Evolutionary conservation across 2,329 filamentous ascomycete genomes (phyloP), one percentile per base, ranked within the genome.

Genomic region (Claviceps humidiphila): DNA sequence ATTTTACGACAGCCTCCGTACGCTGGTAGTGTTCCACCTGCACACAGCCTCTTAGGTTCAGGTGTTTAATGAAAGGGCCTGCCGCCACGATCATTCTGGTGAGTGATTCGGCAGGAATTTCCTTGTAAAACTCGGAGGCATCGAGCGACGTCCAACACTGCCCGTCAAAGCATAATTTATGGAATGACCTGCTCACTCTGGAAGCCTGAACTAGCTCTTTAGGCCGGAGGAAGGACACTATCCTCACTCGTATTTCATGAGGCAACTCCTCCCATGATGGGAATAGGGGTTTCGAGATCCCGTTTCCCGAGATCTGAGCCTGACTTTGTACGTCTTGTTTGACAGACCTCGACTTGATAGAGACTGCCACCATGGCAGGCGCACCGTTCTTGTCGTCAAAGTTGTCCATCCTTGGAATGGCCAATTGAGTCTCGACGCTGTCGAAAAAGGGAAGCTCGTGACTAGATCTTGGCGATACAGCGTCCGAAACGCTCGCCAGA

Each of bases 141-240:
- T 97, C 89, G 48, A 97, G 77, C 43, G 78, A 81, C 3, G 82
- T 83, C 93, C 93, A 98, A 16, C 97, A 71, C 69, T 98, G 93
- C 2, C 93, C 93, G 65, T 98, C 91, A 60, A 91, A 95, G 69
- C 91, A 96, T 68, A 87, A 82, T 47, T 77, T 75, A 66, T 95
- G 75, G 74, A 93, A 96, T 5, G 76, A 70, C 65, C 82, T 89
- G 63, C 82, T 91, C 20, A 93, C 85, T 17, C 80, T 73, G 1
- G 91, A 95, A 52, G 80, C 79, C 54, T 82, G 79, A 11, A 96
- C 81, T 38, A 97, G 78, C 64, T 97, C 84, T 62, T 83, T 89
- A 0, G 90, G 89, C 30, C 75, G 74, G 20, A 97, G 73, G 60
- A 85, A 89, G 5, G 80, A 76, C 53, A 97, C 76, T 49, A 96